Evolutionary conservation across 1,284 basidiomycete species (phyloP), one percentile per base, ranked within the genome.

Genomic region (Ustilago nuda): DNA sequence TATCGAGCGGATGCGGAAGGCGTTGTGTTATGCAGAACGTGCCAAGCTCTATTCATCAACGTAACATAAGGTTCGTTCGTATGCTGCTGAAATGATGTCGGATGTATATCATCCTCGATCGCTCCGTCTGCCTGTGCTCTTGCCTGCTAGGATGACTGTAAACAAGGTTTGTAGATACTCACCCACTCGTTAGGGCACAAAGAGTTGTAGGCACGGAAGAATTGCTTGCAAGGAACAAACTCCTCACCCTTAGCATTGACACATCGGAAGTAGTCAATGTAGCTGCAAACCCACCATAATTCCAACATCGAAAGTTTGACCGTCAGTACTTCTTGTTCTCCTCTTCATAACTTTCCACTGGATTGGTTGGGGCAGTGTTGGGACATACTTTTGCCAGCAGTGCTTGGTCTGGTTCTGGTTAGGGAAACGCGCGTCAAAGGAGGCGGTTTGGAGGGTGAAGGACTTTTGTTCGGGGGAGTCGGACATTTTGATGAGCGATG

Each of bases 231-330:
- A 9, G 97, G 95, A 27, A 92, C 91, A 87, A 92, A 98, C 72
- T 99, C 97, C 84, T 99, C 96, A 79, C 97, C 97, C 89, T 98
- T 98, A 82, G 94, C 95, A 85, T 93, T 89, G 83, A 98, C 89
- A 87, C 97, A 99, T 88, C 96, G 97, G 92, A 94, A 94, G 90
- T 96, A 97, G 88, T 99, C 86, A 73, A 84, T 79, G 71, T 84
- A 84, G 80, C 81, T 84, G 60, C 19, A 27, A 27, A 5, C 4
- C 39, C 30, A 23, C 39, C 43, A 45, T 19, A 4, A n/a, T 19
- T 37, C 4, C 56, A 30, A 50, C 41, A 19, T 1, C 36, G n/a
- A 50, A 33, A 50, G 11, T n/a, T 50, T 27, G 5, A 15, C 9
- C 39, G 50, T 67, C 53, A 65, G 51, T 36, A 7, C 35, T 36